Evolutionary conservation across 2,329 filamentous ascomycete genomes (phyloP), one percentile per base, ranked within the genome.

Genomic region (Xylogone sp.): DNA sequence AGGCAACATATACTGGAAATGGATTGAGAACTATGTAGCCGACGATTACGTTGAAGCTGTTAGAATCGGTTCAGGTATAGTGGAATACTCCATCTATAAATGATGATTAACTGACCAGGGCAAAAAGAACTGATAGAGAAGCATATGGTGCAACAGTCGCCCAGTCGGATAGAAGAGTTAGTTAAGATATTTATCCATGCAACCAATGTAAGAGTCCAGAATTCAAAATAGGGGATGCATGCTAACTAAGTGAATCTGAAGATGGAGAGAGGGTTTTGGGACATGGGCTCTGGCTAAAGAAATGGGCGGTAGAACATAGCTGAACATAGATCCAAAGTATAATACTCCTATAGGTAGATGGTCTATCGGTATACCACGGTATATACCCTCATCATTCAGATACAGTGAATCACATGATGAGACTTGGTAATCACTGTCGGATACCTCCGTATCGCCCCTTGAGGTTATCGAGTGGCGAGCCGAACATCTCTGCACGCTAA

Each of bases 21-120:
- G 93, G 93, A 90, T 97, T 58, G 77, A 92, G 65, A 95, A 90
- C 63, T 97, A 97, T 65, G 81, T 88, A 16, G 87, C 85, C 2
- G 84, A 89, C 1, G 88, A 94, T 65, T 97, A 96, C 59, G 71
- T 76, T 1, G 76, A 84, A 55, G 88, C 89, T 5, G 88, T 95
- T 49, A 75, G 75, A 56, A 76, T 82, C 2, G 90, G 89, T 20
- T 82, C 78, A 50, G 83, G 88, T 90, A 72, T 69, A 79, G 22
- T 20, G 18, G 21, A 24, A 9, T 34, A 34, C 9, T 22, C 6
- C 19, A 19, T n/a, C 9, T 45, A 22, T 49, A n/a, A 34, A 21
- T 21, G 24, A 42, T 21, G n/a, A 5, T 16, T 19, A 13, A 27
- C 48, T 50, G 42, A 56, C 47, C 10, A 42, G 42, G 1, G 27